Base-by-base conservation (phyloP, 805 yeast species). In the Wickerhamomyces pijperi region DNA sequence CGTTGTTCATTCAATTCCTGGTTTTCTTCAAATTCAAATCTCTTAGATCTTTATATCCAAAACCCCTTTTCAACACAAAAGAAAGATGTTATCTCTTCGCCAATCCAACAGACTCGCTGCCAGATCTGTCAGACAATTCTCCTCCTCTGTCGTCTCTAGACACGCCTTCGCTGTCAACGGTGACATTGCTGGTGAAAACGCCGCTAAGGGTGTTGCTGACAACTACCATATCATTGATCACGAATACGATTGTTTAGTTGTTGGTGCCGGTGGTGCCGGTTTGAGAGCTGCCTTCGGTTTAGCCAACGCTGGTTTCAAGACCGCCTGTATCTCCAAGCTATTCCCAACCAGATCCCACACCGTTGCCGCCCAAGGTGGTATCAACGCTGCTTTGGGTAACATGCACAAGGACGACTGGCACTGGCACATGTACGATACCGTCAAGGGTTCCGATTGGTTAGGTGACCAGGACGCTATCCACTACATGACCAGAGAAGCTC, bases 201-300 rank as follows among this genome's bases (percentile, higher is more conserved):
- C 82, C 23, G 65, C 81, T 18, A 59, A 64, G 36, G 67, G 72
- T 43, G 67, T 75, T 52, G 67, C 73, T 38, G 68, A 76, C 48
- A 84, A 87, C 57, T 90, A 92, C 64, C 92, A 86, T 57, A 80
- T 90, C 47, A 80, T 90, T 50, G 97, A 90, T 65, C 98, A 90
- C 64, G 97, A 92, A 64, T 90, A 92, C 65, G 98, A 90, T 69
- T 87, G 96, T 72, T 78, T 90, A 37, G 97, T 90, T 43, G 87
- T 90, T 40, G 98, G 98, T 57, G 98, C 98, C 42, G 98, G 98
- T 57, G 98, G 98, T 62, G 98, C 98, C 37, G 98, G 98, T 59
- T 70, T 90, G 45, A 80, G 98, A 68, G 98, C 98, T 33, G 97
- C 98, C 31, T 92, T 90, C 53, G 98, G 98, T 48, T 73, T 90